phyloP scores from a whole-genome alignment of 345 rosid species.

The Salix caprea region DNA sequence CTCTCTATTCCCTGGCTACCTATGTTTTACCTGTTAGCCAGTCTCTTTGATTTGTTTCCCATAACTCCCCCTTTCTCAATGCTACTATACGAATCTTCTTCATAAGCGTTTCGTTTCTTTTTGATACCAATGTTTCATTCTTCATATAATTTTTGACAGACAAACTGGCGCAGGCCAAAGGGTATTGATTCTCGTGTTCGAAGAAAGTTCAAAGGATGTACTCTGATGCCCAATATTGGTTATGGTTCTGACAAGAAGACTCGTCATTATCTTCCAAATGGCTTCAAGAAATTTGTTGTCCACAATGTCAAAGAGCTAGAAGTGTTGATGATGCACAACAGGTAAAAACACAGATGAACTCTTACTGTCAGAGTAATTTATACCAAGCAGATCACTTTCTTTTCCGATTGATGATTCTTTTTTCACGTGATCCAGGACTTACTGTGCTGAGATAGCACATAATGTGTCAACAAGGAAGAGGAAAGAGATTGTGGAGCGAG shows the following conservation, averaged over 20 bases:
- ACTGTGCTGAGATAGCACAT: slow-evolving; percentile 88
- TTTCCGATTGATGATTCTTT: too few species aligned
- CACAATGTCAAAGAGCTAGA: slow-evolving; percentile 71
- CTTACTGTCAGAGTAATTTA: not conserved
- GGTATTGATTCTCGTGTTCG: slow-evolving; percentile 82
- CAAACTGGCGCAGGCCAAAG: slow-evolving; percentile 83
- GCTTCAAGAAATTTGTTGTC: slow-evolving; percentile 79
- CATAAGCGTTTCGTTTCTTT: too few species aligned
- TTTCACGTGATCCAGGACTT: slow-evolving; percentile 36
- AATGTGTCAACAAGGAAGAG: slow-evolving; percentile 76
- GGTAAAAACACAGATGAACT: slow-evolving; percentile 24
- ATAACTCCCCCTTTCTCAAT: too few species aligned
- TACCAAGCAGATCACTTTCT: too few species aligned
- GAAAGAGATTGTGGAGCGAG: slow-evolving; percentile 74
- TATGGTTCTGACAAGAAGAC: slow-evolving; percentile 82
- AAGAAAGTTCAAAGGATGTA: slow-evolving; percentile 78
- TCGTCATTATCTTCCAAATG: slow-evolving; percentile 75
- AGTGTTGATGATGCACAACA: slow-evolving; percentile 91
- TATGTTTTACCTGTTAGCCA: not conserved
- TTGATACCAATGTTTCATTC: not conserved
- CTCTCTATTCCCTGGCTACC: not conserved
- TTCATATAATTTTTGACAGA: slow-evolving; percentile 18
- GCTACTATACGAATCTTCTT: too few species aligned
- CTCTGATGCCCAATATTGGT: slow-evolving; percentile 81
- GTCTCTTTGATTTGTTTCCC: not conserved